These are phyloP conservation scores for Lasiodiplodia sp. DNA, from an alignment of 2,329 filamentous ascomycete species.

Conservation along the genomic window DNA sequence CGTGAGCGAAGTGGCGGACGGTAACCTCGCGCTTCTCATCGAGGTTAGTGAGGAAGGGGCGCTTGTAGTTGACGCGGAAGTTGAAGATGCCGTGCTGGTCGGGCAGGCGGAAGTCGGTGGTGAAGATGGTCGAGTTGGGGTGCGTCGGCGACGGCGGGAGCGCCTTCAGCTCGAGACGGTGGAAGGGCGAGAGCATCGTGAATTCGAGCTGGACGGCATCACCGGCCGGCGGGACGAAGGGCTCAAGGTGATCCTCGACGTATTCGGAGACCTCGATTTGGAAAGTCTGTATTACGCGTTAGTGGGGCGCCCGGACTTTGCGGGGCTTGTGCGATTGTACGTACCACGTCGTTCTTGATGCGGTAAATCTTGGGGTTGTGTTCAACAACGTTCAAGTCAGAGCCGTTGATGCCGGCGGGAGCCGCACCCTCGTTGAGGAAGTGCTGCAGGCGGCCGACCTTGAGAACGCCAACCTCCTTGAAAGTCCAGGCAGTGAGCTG, in stretches of 20 bases:
- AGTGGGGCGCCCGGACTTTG: slow-evolving; percentile 33
- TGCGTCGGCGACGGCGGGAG: slow-evolving; percentile 57
- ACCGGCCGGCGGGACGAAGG: slow-evolving; percentile 72
- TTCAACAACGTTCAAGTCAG: slow-evolving; percentile 49
- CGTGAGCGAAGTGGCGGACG: slow-evolving; percentile 94
- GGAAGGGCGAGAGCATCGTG: slow-evolving; percentile 97
- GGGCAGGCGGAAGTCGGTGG: slow-evolving; percentile 78
- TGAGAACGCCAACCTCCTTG: slow-evolving; percentile 88
- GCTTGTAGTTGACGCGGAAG: slow-evolving; percentile 96
- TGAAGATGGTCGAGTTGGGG: slow-evolving; percentile 75
- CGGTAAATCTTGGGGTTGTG: slow-evolving; percentile 89
- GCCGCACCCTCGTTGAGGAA: slow-evolving; percentile 61
- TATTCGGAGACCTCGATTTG: slow-evolving; percentile 90
- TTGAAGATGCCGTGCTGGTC: slow-evolving; percentile 99
- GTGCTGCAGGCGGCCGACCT: slow-evolving; percentile 84
- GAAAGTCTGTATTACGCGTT: slow-evolving; percentile 68
- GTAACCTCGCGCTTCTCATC: slow-evolving; percentile 96
- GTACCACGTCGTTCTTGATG: slow-evolving; percentile 94
- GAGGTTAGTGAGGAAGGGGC: slow-evolving; percentile 85
- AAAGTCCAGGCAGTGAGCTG: slow-evolving; percentile 94
- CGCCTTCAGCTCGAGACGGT: slow-evolving; percentile 77
- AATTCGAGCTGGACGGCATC: slow-evolving; percentile 94
- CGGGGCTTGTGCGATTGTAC: slow-evolving; percentile 51
- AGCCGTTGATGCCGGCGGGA: slow-evolving; percentile 47
- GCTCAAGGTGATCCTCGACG: slow-evolving; percentile 73